phyloP scores from a whole-genome alignment of 2,329 filamentous ascomycete species.

The Xylaria sp. region DNA sequence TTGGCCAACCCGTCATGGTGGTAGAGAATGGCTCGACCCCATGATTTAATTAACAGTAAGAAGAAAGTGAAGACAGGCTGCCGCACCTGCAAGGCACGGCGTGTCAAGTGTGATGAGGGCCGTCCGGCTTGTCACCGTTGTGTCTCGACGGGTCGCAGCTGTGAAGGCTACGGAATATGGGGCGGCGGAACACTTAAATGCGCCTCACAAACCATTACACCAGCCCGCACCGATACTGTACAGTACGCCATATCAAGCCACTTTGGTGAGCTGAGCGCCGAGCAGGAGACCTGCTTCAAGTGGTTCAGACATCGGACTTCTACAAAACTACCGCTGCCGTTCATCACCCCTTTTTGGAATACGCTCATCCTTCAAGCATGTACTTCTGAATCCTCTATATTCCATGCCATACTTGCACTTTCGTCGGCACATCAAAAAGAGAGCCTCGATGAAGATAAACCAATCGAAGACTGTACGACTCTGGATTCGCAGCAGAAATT shows the following conservation, averaged over 20 bases:
- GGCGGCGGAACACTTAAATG: conserved; percentile 41
- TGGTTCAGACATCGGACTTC: conserved; percentile 57
- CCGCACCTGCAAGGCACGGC: conserved; percentile 48
- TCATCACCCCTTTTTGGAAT: conserved; percentile 54
- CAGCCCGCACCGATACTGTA: conserved; percentile 2
- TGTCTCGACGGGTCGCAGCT: conserved; percentile 46
- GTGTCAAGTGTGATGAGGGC: conserved; percentile 49
- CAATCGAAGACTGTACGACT: background rate
- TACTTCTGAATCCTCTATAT: conserved; percentile 52
- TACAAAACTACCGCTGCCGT: conserved; percentile 53
- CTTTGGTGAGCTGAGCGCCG: conserved; percentile 35
- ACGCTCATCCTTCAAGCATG: conserved; percentile 52
- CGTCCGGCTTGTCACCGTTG: conserved; percentile 46
- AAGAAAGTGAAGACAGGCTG: conserved; percentile 46
- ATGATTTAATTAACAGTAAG: background rate
- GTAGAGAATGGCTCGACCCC: background rate
- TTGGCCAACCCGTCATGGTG: background rate
- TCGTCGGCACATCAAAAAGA: conserved; percentile 50
- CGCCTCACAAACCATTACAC: conserved; percentile 38
- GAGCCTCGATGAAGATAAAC: conserved; percentile 18
- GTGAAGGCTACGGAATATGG: conserved; percentile 50
- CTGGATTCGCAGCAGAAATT: conserved; percentile 43
- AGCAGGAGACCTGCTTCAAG: conserved; percentile 53
- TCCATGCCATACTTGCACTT: conserved; percentile 56
- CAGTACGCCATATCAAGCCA: conserved; percentile 21